Percentiles rank a stretch among this genome's conserved stretches.
Conservation (phyloP, 371 early-diverging fungal genomes). For the Cokeromyces recurvatus region DNA sequence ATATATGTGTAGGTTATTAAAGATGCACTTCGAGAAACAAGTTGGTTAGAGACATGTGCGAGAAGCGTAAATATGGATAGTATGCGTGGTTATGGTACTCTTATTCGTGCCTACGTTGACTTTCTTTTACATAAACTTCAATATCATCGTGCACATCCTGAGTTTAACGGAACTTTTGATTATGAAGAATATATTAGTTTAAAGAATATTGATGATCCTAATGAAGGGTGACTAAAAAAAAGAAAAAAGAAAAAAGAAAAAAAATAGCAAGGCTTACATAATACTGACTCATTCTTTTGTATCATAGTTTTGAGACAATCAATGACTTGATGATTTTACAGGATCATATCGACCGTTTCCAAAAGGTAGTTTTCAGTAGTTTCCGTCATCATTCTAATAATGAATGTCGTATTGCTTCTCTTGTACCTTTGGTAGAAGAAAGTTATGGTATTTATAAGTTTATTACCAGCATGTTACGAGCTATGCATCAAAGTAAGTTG, state of each 20-base stretch:
- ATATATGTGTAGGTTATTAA: conserved; percentile 52
- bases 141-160: conserved; percentile 88
- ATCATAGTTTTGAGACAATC: conserved; percentile 84
- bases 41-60: conserved; percentile 65
- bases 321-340: conserved; percentile 88
- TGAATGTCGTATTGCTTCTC: conserved; percentile 91
- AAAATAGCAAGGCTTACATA: too few species aligned
- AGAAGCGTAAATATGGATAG: conserved; percentile 60
- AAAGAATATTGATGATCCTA: conserved; percentile 92
- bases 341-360: conserved; percentile 88
- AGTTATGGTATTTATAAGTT: conserved; percentile 94
- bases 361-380: conserved; percentile 80
- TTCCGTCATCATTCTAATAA: conserved; percentile 85
- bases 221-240: conserved; percentile 86
- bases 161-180: conserved; percentile 93
- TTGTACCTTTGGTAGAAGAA: conserved; percentile 97
- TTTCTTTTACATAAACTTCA: conserved; percentile 87
- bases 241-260: background rate
- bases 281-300: background rate
- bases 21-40: conserved; percentile 70
- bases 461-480: conserved; percentile 89
- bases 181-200: conserved; percentile 95
- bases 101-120: conserved; percentile 90
- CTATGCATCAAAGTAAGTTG: conserved; percentile 91
- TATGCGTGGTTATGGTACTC: conserved; percentile 74